Base-by-base conservation (phyloP, 306 rosid genomes). In the Gleditsia sinensis region DNA sequence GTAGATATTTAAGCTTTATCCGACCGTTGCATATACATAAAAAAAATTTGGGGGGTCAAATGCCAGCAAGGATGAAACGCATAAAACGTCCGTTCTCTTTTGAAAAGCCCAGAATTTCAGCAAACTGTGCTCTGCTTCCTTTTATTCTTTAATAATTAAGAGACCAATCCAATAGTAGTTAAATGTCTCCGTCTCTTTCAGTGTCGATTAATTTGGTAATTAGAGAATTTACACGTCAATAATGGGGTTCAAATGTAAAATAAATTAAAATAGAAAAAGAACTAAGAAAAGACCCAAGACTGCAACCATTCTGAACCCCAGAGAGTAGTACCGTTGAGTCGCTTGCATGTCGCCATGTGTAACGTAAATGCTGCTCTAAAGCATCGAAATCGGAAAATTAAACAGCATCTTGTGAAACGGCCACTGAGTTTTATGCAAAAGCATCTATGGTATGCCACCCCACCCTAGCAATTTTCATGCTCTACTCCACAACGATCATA, bases 401-500 rank as follows among this genome's bases (percentile, higher is more conserved):
- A 55, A 24, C 11, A 16, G 49, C 23, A 9, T n/a, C 54, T 48
- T 46, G 3, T 7, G 53, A 46, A 46, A 46, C 53, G 53, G 8
- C 32, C 32, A 28, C 32, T 4, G 32, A 28, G 32, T n/a, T n/a
- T n/a, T n/a, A n/a, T n/a, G n/a, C n/a, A n/a, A n/a, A n/a, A n/a
- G 42, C 40, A 14, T 32, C 53, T 37, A 27, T n/a, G n/a, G n/a
- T n/a, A n/a, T 28, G 60, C 69, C 69, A 9, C 2, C 40, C 39
- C 40, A 32, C 25, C 66, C 4, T 8, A 1, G 24, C 51, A 32
- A 32, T 24, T 45, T 81, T 34, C 81, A 63, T 65, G 71, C 49
- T n/a, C 45, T 57, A 10, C 16, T 49, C 45, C 48, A 17, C 87
- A 72, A 83, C 82, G 77, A 82, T 71, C 70, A 83, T 24, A 19